A percentile compares a stretch with the other conserved stretches of the same genome.
These are phyloP conservation scores for Prillingera fragicola DNA, from an alignment of 1,284 basidiomycete species.

Conservation along the genomic window DNA sequence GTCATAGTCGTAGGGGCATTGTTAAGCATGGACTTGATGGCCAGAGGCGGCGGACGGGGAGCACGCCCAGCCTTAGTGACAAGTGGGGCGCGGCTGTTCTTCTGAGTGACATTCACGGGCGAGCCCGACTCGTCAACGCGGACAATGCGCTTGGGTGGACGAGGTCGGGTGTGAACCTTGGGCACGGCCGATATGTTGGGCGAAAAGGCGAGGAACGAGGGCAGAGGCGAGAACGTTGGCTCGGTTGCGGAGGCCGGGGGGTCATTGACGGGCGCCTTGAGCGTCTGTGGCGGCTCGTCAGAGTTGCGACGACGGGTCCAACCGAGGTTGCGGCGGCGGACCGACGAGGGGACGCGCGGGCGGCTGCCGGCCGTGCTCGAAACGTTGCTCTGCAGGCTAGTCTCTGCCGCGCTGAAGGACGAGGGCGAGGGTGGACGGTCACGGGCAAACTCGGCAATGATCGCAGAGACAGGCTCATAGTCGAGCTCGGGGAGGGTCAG, in stretches of 20 bases:
- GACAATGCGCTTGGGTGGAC: no score
- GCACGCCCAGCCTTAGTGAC: no score
- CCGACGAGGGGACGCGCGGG: conserved; percentile 22
- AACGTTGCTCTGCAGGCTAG: no score
- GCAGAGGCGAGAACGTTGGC: conserved; percentile 1
- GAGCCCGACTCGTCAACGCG: no score
- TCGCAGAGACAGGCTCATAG: conserved; percentile 13
- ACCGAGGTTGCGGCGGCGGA: conserved; percentile 32
- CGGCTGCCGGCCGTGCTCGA: conserved; percentile 8
- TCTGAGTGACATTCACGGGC: no score
- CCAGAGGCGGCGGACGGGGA: no score
- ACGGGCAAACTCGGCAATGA: conserved; percentile 31
- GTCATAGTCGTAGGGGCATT: no score
- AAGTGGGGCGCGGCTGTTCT: no score
- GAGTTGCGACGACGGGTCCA: conserved; percentile 36
- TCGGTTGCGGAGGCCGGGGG: not conserved
- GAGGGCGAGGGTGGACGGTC: conserved; percentile 8
- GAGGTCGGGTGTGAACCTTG: no score
- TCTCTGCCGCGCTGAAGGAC: no score
- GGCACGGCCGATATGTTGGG: not conserved
- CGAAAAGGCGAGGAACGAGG: conserved; percentile 7
- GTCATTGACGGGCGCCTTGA: not conserved
- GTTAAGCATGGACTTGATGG: no score
- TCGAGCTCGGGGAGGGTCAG: conserved; percentile 13
- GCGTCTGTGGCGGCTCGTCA: conserved; percentile 18